Evolutionary conservation across 2,329 filamentous ascomycete species (phyloP).

Genomic region (Grosmannia serpens): DNA sequence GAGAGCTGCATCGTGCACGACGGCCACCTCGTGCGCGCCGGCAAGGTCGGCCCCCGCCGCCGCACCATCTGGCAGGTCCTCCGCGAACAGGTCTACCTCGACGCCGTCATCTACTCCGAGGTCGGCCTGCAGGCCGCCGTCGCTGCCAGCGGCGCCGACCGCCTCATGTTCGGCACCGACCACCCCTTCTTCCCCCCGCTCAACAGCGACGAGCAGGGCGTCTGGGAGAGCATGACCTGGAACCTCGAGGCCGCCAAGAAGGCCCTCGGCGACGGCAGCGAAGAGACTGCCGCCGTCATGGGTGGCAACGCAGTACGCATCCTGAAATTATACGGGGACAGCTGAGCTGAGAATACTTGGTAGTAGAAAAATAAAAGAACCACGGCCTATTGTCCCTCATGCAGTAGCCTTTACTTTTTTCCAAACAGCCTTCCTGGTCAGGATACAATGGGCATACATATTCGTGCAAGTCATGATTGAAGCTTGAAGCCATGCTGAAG

Average conservation of each 20-base stretch:
- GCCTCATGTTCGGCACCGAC: constrained; percentile 72
- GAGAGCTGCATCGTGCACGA: constrained; percentile 83
- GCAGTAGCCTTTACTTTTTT: too few relatives aligned
- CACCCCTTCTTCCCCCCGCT: constrained; percentile 79
- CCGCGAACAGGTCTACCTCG: constrained; percentile 69
- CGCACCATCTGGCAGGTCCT: constrained; percentile 45
- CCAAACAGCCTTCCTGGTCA: too few relatives aligned
- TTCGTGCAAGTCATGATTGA: too few relatives aligned
- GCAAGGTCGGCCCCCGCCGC: constrained; percentile 34
- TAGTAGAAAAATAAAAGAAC: background rate
- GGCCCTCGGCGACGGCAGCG: constrained; percentile 10
- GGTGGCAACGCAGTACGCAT: constrained; percentile 13
- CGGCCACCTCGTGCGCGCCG: constrained; percentile 56
- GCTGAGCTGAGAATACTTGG: background rate
- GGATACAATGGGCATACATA: too few relatives aligned
- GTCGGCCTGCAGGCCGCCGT: constrained; percentile 62
- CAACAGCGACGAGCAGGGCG: constrained; percentile 39
- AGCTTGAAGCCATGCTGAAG: too few relatives aligned
- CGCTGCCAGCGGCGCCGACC: constrained; percentile 49
- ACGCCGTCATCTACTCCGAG: constrained; percentile 74
- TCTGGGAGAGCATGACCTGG: constrained; percentile 57
- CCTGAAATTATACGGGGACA: constrained; percentile 9
- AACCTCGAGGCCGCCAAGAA: constrained; percentile 34
- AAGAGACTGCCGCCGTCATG: constrained; percentile 10
- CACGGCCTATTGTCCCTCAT: too few relatives aligned